Percentiles rank a stretch among this genome's conserved stretches.
phyloP scores from a whole-genome alignment of 2,329 filamentous ascomycete genomes.

The Fusarium floridanum region DNA sequence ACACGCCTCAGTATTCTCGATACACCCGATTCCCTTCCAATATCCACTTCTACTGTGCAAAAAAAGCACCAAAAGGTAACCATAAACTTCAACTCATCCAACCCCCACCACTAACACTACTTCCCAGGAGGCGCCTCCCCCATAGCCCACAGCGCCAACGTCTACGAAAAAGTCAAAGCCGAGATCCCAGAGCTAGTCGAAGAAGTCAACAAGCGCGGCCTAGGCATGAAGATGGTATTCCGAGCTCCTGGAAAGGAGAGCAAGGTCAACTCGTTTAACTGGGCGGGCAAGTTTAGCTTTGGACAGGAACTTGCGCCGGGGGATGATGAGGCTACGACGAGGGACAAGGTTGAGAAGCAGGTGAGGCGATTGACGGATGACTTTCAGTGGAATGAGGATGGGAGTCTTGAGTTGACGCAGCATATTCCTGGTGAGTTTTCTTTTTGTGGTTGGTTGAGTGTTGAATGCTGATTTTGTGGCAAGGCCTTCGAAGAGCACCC shows the following conservation, averaged over 20 bases:
- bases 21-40: slow-evolving; percentile 31
- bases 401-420: slow-evolving; percentile 29
- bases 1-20: slow-evolving; percentile 11
- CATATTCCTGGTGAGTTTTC: slow-evolving; percentile 22
- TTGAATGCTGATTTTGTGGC: background rate
- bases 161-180: slow-evolving; percentile 19
- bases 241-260: slow-evolving; percentile 23
- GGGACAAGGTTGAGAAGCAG: slow-evolving; percentile 24
- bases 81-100: background rate
- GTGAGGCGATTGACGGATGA: slow-evolving; percentile 20
- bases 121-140: slow-evolving; percentile 15
- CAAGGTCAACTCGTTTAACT: slow-evolving; percentile 27
- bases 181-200: slow-evolving; percentile 23
- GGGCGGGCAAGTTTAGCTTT: slow-evolving; percentile 30
- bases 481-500: slow-evolving; percentile 8
- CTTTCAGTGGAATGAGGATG: slow-evolving; percentile 26
- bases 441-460: background rate
- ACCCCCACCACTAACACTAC: background rate
- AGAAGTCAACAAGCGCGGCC: slow-evolving; percentile 6
- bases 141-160: slow-evolving; percentile 24
- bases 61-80: slow-evolving; percentile 28
- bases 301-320: slow-evolving; percentile 12
- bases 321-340: slow-evolving; percentile 18
- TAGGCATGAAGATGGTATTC: slow-evolving; percentile 31
- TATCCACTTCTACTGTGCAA: slow-evolving; percentile 32